Percentiles rank a stretch among this genome's conserved stretches.
These are phyloP conservation scores for Leptomonas pyrrhocoris DNA, from an alignment of 208 protist genomes.

Conservation along the genomic window DNA sequence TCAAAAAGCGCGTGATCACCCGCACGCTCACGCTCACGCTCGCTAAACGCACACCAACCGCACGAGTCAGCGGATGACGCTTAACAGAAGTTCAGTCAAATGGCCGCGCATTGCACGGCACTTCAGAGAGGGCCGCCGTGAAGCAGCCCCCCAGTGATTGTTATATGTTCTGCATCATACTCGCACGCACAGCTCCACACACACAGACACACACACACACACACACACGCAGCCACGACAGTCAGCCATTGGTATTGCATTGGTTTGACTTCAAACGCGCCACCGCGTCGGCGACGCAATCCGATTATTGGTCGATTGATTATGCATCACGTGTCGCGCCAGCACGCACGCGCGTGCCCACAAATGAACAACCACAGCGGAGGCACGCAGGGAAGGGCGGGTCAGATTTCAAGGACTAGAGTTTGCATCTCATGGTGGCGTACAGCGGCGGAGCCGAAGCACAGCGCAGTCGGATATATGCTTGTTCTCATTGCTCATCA, in stretches of 20 bases:
- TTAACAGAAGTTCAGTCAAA: constrained; percentile 41
- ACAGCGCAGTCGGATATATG: constrained; percentile 47
- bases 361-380: too few relatives aligned
- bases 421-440: constrained; percentile 35
- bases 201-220: constrained; percentile 6
- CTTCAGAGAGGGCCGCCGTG: constrained; percentile 26
- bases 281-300: constrained; percentile 7
- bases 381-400: not conserved
- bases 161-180: constrained; percentile 43
- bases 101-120: constrained; percentile 17
- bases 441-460: constrained; percentile 8
- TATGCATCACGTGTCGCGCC: constrained; percentile 12
- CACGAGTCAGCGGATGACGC: constrained; percentile 46
- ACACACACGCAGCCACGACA: constrained; percentile 14
- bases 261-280: constrained; percentile 19
- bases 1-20: too few relatives aligned
- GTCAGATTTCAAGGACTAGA: constrained; percentile 66
- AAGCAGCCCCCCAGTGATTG: constrained; percentile 32
- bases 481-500: constrained; percentile 64
- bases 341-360: constrained; percentile 2
- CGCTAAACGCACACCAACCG: not conserved
- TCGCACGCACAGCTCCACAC: constrained; percentile 19
- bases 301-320: constrained; percentile 25
- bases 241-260: constrained; percentile 20
- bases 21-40: not conserved